These are phyloP conservation scores for Cryptococcus floricola DNA, from an alignment of 1,284 basidiomycete genomes.

Conservation along the genomic window DNA sequence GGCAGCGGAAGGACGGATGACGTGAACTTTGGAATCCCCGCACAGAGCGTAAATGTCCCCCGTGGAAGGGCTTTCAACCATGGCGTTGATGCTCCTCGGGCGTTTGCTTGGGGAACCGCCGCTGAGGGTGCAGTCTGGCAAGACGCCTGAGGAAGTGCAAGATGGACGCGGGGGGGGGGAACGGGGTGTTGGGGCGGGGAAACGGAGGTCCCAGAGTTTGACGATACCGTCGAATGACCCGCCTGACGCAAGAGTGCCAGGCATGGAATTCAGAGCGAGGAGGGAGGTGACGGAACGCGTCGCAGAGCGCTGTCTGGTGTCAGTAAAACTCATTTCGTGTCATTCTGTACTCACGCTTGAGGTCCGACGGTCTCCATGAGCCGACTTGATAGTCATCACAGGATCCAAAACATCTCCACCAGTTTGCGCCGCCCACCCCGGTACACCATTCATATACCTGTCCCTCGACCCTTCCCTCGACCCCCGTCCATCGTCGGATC, in stretches of 20 bases:
- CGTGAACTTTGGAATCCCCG: slow-evolving; percentile 41
- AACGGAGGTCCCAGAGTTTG: slow-evolving; percentile 50
- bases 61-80: slow-evolving; percentile 35
- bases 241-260: slow-evolving; percentile 44
- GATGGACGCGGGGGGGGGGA: slow-evolving; percentile 20
- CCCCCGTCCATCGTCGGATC: background rate
- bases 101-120: slow-evolving; percentile 26
- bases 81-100: slow-evolving; percentile 36
- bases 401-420: slow-evolving; percentile 21
- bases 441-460: slow-evolving; percentile 28
- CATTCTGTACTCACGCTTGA: slow-evolving; percentile 4
- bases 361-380: slow-evolving; percentile 29
- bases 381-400: slow-evolving; percentile 30
- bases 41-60: slow-evolving; percentile 42
- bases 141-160: slow-evolving; percentile 16
- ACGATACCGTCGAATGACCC: slow-evolving; percentile 48
- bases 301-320: slow-evolving; percentile 30
- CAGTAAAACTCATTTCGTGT: background rate
- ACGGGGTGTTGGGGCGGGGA: slow-evolving; percentile 22
- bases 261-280: slow-evolving; percentile 40
- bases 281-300: slow-evolving; percentile 45
- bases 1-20: slow-evolving; percentile 32
- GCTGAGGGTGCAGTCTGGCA: slow-evolving; percentile 37
- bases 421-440: slow-evolving; percentile 24
- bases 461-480: slow-evolving; percentile 7